Base-by-base conservation (phyloP, 257 asterid genomes). In the Linaria vulgaris region DNA sequence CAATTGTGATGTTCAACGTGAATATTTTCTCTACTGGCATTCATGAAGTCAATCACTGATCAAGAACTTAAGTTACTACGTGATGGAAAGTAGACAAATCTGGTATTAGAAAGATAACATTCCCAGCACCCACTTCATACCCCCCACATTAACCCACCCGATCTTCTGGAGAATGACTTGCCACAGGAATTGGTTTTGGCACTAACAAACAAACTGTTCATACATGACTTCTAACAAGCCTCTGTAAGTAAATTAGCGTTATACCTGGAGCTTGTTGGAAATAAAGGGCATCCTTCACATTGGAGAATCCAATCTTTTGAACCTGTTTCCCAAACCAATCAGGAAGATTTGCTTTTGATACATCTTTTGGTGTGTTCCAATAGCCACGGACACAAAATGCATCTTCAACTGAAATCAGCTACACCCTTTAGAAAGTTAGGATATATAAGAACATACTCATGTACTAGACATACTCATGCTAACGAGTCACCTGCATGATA, bases 341-440 rank as follows among this genome's bases (percentile, higher is more conserved):
- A 14, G 72, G 54, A 20, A 68, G 39, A 27, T 75, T 69, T 59
- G 71, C 87, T 77, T 85, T 88, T 11, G 85, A 68, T 48, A 76
- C 52, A 68, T 73, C 87, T 61, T 78, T 65, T 4, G 95, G 94
- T 19, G 61, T 70, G 39, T 80, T 83, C 99, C 97, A 92, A 72
- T 87, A 92, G 73, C 99, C 99, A 45, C 96, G 97, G 47, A 78
- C 88, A 34, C 99, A 92, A n/a, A 85, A 43, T 22, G 80, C 81
- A 71, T 82, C 88, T 64, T 79, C 73, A 63, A 79, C 72, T 25
- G 80, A 75, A 69, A 89, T 69, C 68, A 92, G 90, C 99, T 92
- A 71, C 77, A 80, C 53, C 41, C 43, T 49, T 67, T 58, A 66
- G 20, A 67, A 68, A 51, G 60, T 78, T 56, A 78, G 62, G 48